A percentile compares a stretch with the other conserved stretches of the same genome.
phyloP scores from a whole-genome alignment of 2,329 filamentous ascomycete genomes.

The Monosporascus sp. region DNA sequence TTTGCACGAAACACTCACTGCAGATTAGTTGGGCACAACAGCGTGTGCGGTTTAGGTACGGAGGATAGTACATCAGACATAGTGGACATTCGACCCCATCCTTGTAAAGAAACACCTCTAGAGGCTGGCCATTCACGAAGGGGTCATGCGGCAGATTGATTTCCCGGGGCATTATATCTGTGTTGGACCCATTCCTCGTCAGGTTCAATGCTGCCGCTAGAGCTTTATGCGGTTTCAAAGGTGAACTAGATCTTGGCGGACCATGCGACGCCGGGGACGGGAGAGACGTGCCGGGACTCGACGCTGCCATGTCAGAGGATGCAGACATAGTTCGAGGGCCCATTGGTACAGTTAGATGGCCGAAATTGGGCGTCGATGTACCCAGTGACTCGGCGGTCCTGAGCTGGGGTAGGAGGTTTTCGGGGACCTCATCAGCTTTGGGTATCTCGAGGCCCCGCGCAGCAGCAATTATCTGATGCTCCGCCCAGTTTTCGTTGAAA shows the following conservation, averaged over 20 bases:
- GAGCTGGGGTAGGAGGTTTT: conserved; percentile 49
- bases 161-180: conserved; percentile 71
- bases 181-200: conserved; percentile 67
- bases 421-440: conserved; percentile 72
- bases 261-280: conserved; percentile 50
- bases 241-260: conserved; percentile 43
- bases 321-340: conserved; percentile 70
- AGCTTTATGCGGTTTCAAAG: conserved; percentile 79
- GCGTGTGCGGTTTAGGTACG: conserved; percentile 86
- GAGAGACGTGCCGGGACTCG: conserved; percentile 57
- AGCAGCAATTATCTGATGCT: conserved; percentile 90
- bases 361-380: conserved; percentile 55
- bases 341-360: conserved; percentile 75
- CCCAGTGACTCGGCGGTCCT: conserved; percentile 41
- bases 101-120: conserved; percentile 93
- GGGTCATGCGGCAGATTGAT: conserved; percentile 74
- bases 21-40: conserved; percentile 97
- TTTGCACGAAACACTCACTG: conserved; percentile 98
- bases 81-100: conserved; percentile 88
- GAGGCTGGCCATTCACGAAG: conserved; percentile 86
- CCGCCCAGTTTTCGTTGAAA: conserved; percentile 82
- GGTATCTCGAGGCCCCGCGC: conserved; percentile 81
- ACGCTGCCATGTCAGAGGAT: conserved; percentile 64
- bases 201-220: conserved; percentile 73
- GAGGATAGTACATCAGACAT: conserved; percentile 93